phyloP scores from a whole-genome alignment of 805 yeast genomes.

The Wickerhamomyces subpelliculosus region DNA sequence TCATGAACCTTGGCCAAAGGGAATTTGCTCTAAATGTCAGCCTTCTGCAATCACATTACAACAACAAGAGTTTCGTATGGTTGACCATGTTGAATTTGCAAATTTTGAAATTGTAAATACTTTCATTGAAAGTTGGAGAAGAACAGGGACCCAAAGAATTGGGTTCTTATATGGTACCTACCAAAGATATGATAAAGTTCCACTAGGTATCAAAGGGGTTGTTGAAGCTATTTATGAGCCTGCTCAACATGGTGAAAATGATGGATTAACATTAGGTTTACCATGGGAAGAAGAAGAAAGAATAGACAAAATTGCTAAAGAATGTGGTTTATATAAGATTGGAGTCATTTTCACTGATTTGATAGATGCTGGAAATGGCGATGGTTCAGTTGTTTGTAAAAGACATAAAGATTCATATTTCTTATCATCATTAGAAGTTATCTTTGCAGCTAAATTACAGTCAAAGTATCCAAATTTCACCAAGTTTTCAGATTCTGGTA shows the following conservation, averaged over 20 bases:
- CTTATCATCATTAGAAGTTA: slow-evolving; percentile 77
- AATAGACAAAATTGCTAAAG: slow-evolving; percentile 46
- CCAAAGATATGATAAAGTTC: slow-evolving; percentile 71
- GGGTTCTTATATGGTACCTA: slow-evolving; percentile 84
- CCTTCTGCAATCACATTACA: slow-evolving; percentile 92
- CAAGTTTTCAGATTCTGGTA: slow-evolving; percentile 55
- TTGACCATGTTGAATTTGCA: slow-evolving; percentile 92
- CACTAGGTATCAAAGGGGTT: slow-evolving; percentile 88
- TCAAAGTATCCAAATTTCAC: slow-evolving; percentile 52
- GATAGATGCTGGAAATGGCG: slow-evolving; percentile 76
- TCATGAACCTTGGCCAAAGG: slow-evolving; percentile 90
- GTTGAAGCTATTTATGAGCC: slow-evolving; percentile 95
- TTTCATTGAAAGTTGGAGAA: slow-evolving; percentile 90
- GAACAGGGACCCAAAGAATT: slow-evolving; percentile 77
- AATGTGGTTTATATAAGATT: slow-evolving; percentile 60
- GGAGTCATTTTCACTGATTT: slow-evolving; percentile 90
- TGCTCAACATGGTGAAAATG: slow-evolving; percentile 78
- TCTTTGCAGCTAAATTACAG: slow-evolving; percentile 81
- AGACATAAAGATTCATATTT: slow-evolving; percentile 91
- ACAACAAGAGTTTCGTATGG: slow-evolving; percentile 89
- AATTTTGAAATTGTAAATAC: slow-evolving; percentile 65
- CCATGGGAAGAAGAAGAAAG: slow-evolving; percentile 45
- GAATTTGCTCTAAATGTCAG: slow-evolving; percentile 94
- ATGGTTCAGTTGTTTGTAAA: slow-evolving; percentile 87
- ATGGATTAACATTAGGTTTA: slow-evolving; percentile 65